phyloP scores from a whole-genome alignment of 2,329 filamentous ascomycete species.

The Apiospora phragmitis region DNA sequence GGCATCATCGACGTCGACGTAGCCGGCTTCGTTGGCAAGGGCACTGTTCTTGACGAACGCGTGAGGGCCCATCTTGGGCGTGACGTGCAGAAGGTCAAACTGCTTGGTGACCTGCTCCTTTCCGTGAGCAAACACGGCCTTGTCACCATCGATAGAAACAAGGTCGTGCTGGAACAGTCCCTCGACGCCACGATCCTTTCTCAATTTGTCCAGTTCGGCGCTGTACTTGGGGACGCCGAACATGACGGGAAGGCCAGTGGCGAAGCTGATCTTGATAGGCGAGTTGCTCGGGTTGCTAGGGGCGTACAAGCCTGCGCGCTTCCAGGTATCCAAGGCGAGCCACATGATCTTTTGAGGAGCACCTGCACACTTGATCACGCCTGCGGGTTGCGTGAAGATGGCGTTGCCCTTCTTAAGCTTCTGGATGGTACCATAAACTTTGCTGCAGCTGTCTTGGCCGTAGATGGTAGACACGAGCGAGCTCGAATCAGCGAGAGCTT shows the following conservation, averaged over 20 bases:
- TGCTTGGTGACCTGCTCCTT: constrained; percentile 32
- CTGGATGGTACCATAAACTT: constrained; percentile 37
- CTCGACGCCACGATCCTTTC: constrained; percentile 36
- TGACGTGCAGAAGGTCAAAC: constrained; percentile 38
- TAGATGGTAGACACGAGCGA: constrained; percentile 40
- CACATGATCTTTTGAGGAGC: constrained; percentile 42
- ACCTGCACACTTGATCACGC: constrained; percentile 40
- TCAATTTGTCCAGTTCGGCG: constrained; percentile 34
- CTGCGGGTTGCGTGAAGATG: constrained; percentile 39
- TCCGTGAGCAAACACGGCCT: constrained; percentile 32
- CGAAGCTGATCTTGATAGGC: constrained; percentile 34
- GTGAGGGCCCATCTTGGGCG: constrained; percentile 49
- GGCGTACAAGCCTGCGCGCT: constrained; percentile 32
- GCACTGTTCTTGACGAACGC: constrained; percentile 47
- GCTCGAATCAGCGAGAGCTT: constrained; percentile 33
- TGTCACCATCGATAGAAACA: constrained; percentile 34
- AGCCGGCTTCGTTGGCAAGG: constrained; percentile 35
- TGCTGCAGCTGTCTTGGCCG: constrained; percentile 34
- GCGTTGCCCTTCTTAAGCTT: constrained; percentile 35
- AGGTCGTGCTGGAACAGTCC: constrained; percentile 42
- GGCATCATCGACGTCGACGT: constrained; percentile 35
- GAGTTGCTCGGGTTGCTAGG: background rate
- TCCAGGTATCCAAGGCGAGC: constrained; percentile 41
- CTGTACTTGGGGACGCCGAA: constrained; percentile 41
- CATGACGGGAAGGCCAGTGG: constrained; percentile 37